These are phyloP conservation scores for Eucalyptus curtisii DNA, from an alignment of 345 rosid genomes.

Conservation along the genomic window DNA sequence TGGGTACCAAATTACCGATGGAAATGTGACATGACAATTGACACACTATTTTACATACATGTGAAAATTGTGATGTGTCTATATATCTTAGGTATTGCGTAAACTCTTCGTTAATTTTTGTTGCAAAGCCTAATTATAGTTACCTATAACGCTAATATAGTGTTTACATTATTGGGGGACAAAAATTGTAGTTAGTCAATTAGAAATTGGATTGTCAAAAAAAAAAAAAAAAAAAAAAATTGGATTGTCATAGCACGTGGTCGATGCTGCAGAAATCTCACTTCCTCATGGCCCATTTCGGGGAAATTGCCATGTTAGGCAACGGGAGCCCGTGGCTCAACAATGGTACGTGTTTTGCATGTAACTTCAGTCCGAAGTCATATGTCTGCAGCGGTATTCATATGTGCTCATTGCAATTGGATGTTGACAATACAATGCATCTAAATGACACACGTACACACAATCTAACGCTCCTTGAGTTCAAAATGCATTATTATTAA, in stretches of 20 bases:
- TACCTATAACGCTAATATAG: neutral
- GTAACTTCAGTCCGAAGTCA: neutral
- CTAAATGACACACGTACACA: neutral
- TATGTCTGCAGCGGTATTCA: neutral
- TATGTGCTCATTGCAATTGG: neutral
- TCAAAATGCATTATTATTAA: neutral
- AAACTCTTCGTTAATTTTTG: neutral
- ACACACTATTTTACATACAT: neutral
- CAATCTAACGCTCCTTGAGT: neutral
- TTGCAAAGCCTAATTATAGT: neutral
- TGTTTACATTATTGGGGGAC: neutral
- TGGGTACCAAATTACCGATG: neutral
- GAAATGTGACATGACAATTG: neutral
- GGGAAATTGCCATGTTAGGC: neutral
- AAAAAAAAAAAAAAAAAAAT: too few relatives aligned
- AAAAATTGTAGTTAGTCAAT: neutral
- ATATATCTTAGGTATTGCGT: neutral
- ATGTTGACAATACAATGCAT: neutral
- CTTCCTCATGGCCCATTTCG: neutral
- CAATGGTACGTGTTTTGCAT: neutral
- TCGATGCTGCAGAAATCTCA: neutral
- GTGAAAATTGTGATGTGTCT: neutral
- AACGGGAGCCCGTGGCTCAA: neutral
- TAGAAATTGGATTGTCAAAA: neutral
- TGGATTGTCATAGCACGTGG: neutral